phyloP scores from a whole-genome alignment of 805 yeast species.

The Monosporozyma servazzii region DNA sequence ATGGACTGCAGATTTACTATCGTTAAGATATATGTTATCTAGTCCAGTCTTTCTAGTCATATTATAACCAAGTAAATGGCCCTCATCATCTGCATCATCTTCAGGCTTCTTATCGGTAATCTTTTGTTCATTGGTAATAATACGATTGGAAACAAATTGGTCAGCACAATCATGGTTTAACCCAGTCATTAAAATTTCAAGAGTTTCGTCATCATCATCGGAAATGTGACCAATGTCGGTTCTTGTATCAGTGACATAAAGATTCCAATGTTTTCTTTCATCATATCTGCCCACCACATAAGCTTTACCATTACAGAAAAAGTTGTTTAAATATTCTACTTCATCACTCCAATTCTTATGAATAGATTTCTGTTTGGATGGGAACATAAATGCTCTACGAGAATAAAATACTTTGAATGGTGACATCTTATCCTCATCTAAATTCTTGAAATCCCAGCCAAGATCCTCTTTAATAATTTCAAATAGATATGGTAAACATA shows the following conservation, averaged over 20 bases:
- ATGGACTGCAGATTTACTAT: constrained; percentile 26
- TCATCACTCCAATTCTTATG: constrained; percentile 84
- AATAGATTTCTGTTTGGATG: constrained; percentile 68
- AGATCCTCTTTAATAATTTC: constrained; percentile 38
- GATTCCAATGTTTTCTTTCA: constrained; percentile 71
- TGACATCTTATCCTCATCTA: constrained; percentile 14
- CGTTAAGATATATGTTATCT: constrained; percentile 43
- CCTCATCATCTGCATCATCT: constrained; percentile 34
- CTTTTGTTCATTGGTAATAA: constrained; percentile 5
- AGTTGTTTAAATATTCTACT: constrained; percentile 54
- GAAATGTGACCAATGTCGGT: background rate
- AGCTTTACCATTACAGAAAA: constrained; percentile 52
- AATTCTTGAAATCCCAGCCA: constrained; percentile 31
- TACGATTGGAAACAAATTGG: constrained; percentile 49
- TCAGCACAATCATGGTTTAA: constrained; percentile 48
- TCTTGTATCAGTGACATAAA: constrained; percentile 54
- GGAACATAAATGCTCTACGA: constrained; percentile 87
- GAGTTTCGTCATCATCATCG: constrained; percentile 49
- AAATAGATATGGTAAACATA: constrained; percentile 61
- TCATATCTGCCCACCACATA: constrained; percentile 75
- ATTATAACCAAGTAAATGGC: constrained; percentile 68
- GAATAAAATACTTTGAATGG: constrained; percentile 78
- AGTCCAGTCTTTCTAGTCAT: constrained; percentile 58
- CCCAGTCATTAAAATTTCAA: constrained; percentile 88
- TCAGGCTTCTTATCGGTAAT: constrained; percentile 3